Conservation (phyloP, 2,329 filamentous ascomycete species). For the Ambrosiella beaveri region DNA sequence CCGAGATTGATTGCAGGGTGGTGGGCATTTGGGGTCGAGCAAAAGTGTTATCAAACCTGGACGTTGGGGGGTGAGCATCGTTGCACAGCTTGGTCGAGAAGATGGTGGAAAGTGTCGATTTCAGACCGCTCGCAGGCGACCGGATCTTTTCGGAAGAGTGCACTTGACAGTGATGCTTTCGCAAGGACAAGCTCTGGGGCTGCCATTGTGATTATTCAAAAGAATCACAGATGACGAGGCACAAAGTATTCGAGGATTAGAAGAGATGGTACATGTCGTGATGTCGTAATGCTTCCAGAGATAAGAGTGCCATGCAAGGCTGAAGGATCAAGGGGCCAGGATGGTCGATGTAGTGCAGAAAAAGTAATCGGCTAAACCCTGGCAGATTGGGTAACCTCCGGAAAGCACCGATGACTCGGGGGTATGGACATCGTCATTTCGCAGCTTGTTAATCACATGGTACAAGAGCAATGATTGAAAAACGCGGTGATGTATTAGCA, state of each 20-base stretch:
- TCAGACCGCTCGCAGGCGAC: conserved; percentile 48
- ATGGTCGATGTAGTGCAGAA: background rate
- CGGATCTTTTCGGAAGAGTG: conserved; percentile 60
- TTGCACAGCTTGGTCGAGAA: conserved; percentile 46
- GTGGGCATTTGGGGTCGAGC: conserved; percentile 12
- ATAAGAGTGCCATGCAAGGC: conserved; percentile 1
- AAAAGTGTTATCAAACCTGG: conserved; percentile 54
- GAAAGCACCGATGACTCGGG: background rate
- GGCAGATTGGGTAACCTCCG: background rate
- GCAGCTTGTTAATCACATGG: too few relatives aligned
- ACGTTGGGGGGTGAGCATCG: conserved; percentile 67
- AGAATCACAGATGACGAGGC: background rate
- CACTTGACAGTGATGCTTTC: conserved; percentile 60
- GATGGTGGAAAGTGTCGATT: conserved; percentile 50
- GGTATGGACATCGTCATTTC: too few relatives aligned
- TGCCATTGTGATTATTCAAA: conserved; percentile 16
- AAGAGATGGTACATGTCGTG: background rate
- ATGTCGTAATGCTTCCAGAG: background rate
- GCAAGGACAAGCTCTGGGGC: conserved; percentile 58
- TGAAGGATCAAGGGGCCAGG: conserved; percentile 4
- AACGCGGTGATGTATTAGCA: too few relatives aligned
- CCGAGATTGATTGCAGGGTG: background rate
- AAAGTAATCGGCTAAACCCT: background rate
- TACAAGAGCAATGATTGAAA: too few relatives aligned
- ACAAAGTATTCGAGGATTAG: background rate